Conservation (phyloP, 306 rosid species). For the Pyrus betulifolia region DNA sequence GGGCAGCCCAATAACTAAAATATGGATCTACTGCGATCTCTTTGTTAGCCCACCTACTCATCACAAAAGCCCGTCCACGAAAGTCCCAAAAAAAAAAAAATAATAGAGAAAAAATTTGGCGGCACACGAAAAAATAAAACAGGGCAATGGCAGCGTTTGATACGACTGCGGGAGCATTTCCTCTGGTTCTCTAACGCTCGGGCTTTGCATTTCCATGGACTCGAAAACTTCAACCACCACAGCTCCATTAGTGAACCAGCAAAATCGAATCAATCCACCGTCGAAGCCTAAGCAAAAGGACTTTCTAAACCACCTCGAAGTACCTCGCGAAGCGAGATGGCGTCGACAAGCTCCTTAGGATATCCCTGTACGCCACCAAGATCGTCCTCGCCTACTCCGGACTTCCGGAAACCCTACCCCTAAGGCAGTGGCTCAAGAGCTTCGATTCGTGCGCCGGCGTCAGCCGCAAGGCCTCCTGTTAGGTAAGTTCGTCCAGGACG, state of each 20-base stretch:
- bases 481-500: slow-evolving; percentile 78
- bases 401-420: slow-evolving; percentile 37
- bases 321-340: slow-evolving; percentile 85
- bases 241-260: slow-evolving; percentile 5
- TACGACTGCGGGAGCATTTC: no score
- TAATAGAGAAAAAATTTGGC: not conserved
- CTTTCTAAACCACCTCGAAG: slow-evolving; percentile 56
- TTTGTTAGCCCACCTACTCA: not conserved
- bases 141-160: no score
- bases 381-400: slow-evolving; percentile 54
- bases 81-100: not conserved
- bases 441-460: slow-evolving; percentile 82
- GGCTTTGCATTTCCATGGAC: slow-evolving; percentile 31
- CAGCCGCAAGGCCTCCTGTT: slow-evolving; percentile 80
- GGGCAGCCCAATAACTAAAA: no score
- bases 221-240: slow-evolving; percentile 24
- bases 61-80: not conserved
- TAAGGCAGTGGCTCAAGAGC: slow-evolving; percentile 48
- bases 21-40: not conserved
- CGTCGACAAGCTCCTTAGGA: slow-evolving; percentile 87
- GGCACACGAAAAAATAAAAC: not conserved
- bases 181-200: not conserved
- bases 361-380: slow-evolving; percentile 70
- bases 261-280: not conserved
- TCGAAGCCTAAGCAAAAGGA: slow-evolving; percentile 36